Evolutionary conservation across 2,329 filamentous ascomycete species (phyloP), one percentile per base, ranked within the genome.

Genomic region (Phoma sp.): DNA sequence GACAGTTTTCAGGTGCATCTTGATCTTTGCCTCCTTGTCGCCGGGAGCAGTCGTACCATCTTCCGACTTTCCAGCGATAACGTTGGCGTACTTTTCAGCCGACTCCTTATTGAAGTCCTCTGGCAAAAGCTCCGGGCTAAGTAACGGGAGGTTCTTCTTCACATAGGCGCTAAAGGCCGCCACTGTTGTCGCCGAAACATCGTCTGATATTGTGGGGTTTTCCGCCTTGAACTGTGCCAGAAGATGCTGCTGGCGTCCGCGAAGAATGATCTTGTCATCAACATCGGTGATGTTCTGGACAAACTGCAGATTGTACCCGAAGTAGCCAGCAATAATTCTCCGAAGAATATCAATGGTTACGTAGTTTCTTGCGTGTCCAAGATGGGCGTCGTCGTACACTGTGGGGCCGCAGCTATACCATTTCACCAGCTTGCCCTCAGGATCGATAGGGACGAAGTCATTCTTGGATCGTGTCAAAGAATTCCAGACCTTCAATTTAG

Each of bases 351-450:
- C 92, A 40, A 90, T 93, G 44, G 88, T 90, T 59, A 96, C 90
- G 83, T 96, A 96, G 78, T 96, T 96, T 64, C 91, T 83, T 27
- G 90, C 91, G 75, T 96, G 91, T 27, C 91, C 89, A 57, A 93
- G 76, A 79, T 93, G 90, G 58, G 88, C 84, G 77, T 92, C 88
- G 72, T 93, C 90, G 72, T 93, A 93, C 37, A 89, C 88, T 1
- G 91, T 96, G 53, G 91, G 91, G 14, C 92, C 92, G 78, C 92
- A 96, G 63, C 88, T 89, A 75, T 96, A 96, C 91, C 91, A 96
- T 4, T 86, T 86, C 25, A 96, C 84, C 70, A 88, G 87, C 66
- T 80, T 83, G 30, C 82, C 83, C 24, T 86, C 83, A 7, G 82
- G 79, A 69, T 93, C 86, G 42, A 90, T 82, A 11, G 91, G 90